Percentiles rank a stretch among this genome's conserved stretches.
phyloP scores from a whole-genome alignment of 2,329 filamentous ascomycete genomes.

The Grosmannia penicillata region DNA sequence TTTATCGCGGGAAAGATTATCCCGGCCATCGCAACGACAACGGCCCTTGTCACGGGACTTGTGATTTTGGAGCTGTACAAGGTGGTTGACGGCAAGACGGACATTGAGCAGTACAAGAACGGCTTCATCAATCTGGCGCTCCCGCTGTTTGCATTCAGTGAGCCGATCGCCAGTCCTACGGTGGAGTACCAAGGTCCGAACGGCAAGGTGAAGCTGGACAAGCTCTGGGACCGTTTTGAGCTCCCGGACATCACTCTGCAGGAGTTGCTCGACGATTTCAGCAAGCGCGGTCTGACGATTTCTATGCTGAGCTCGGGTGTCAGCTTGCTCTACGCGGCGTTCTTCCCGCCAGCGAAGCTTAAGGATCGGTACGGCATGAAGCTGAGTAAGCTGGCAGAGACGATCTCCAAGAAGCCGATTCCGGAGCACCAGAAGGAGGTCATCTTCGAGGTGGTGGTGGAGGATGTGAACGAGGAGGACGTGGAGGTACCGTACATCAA shows the following conservation, averaged over 20 bases:
- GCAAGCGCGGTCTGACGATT: constrained; percentile 64
- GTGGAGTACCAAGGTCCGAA: constrained; percentile 70
- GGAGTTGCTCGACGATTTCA: constrained; percentile 72
- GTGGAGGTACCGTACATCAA: constrained; percentile 96
- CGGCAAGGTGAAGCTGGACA: constrained; percentile 75
- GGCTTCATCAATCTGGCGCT: constrained; percentile 93
- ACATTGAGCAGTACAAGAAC: constrained; percentile 98
- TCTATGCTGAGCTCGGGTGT: constrained; percentile 97
- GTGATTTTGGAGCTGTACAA: constrained; percentile 93
- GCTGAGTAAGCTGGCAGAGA: constrained; percentile 76
- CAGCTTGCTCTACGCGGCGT: constrained; percentile 83
- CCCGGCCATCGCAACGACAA: constrained; percentile 93
- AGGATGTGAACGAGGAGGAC: constrained; percentile 79
- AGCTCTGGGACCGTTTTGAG: constrained; percentile 97
- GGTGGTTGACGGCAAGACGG: constrained; percentile 87
- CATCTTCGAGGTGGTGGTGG: constrained; percentile 90
- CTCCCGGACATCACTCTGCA: constrained; percentile 70
- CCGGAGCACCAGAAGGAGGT: constrained; percentile 87
- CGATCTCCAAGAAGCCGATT: constrained; percentile 81
- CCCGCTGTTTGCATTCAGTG: constrained; percentile 96
- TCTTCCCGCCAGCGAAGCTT: constrained; percentile 66
- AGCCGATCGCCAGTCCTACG: constrained; percentile 89
- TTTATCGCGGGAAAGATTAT: constrained; percentile 99
- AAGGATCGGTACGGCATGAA: constrained; percentile 74
- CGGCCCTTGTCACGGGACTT: constrained; percentile 84